Base-by-base conservation (phyloP, 1,284 basidiomycete species). In the Cerioporus squamosus region DNA sequence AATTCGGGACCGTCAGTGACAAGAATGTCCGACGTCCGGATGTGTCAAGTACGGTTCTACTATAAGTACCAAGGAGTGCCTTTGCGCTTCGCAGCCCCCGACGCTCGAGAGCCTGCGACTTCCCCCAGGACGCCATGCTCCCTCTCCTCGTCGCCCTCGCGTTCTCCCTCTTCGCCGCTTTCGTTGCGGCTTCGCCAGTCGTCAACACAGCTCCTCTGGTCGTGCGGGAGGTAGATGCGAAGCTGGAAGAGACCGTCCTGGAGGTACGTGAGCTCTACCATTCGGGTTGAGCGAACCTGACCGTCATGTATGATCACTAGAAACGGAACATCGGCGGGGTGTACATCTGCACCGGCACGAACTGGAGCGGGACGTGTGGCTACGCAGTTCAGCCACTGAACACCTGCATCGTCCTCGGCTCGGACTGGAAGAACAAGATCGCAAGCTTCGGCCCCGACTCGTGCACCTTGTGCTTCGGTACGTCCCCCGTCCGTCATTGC, bases 271-370 rank as follows among this genome's bases (percentile, higher is more conserved):
- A 15, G 15, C 20, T 14, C 22, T 2, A 23, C 10, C 14, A 24
- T 2, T 22, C 4, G 45, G 5, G 26, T n/a, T 12, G 5, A n/a
- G 14, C 24, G 15, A 6, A 7, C 15, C 45, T 46, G 10, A 46
- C 26, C 17, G 45, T 10, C 33, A 36, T 29, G 15, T 33, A 17
- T 33, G 10, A 24, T 26, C 17, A 8, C 17, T 3, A n/a, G 38
- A 38, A 36, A 42, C 39, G 49, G 24, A 42, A 42, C 20, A 18
- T 59, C 31, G 57, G 54, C 3, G 40, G 45, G 23, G 57, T 45
- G 4, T 54, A 52, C 50, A n/a, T 59, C 53, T 62, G 61, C 53
- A 56, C 57, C 2, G 61, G 55, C 31, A 53, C 55, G 20, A 51
- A 62, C 44, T 62, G 61, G 61, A 40, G 40, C 22, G 61, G 61